Evolutionary conservation across 108 stramenopile genomes (phyloP).

Genomic region (Bacterosira constricta): DNA sequence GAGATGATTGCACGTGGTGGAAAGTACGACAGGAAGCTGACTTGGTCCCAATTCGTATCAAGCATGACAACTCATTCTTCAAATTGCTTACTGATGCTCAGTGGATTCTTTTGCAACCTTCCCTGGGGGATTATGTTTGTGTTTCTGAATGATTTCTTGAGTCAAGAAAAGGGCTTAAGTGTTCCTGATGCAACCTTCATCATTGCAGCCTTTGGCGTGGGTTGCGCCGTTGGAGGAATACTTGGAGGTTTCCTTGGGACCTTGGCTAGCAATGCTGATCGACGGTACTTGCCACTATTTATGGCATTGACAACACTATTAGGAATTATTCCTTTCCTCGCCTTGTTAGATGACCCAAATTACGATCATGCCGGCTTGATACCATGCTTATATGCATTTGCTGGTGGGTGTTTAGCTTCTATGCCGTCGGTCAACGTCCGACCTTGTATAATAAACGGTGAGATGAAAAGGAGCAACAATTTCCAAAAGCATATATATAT

Average conservation of each 20-base stretch:
- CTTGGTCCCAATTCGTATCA: constrained; percentile 60
- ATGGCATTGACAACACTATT: constrained; percentile 45
- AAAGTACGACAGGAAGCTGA: constrained; percentile 71
- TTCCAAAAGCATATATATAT: too few species aligned
- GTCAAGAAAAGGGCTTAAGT: too few species aligned
- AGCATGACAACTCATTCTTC: constrained; percentile 57
- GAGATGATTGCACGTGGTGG: constrained; percentile 59
- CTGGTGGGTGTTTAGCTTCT: constrained; percentile 58
- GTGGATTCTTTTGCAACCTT: too few species aligned
- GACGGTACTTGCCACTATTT: too few species aligned
- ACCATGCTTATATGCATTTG: constrained; percentile 50
- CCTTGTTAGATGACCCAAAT: constrained; percentile 53
- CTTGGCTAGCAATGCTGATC: too few species aligned
- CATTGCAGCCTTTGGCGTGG: too few species aligned
- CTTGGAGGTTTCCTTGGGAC: too few species aligned
- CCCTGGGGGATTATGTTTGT: too few species aligned
- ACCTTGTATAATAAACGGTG: constrained; percentile 57
- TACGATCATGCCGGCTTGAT: constrained; percentile 41
- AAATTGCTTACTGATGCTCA: constrained; percentile 58
- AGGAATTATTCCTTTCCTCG: constrained; percentile 65
- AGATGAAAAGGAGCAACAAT: neutral
- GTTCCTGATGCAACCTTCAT: too few species aligned
- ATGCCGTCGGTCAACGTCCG: constrained; percentile 73
- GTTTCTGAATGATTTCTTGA: too few species aligned
- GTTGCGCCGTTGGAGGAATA: too few species aligned